Conservation (phyloP, 116 monocot genomes). For the Zostera marina region DNA sequence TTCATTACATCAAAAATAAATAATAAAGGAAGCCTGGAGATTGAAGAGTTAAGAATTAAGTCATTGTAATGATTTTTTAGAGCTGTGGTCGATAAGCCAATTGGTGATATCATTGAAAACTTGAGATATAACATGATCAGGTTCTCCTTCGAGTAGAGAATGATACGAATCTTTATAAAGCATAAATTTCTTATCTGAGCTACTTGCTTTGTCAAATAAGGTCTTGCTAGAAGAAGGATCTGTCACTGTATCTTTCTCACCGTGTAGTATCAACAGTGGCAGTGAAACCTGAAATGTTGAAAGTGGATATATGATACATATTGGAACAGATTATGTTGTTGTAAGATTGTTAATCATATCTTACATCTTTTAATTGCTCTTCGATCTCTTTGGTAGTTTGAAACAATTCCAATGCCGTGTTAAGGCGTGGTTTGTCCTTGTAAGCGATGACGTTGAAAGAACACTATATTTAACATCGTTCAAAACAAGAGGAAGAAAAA, state of each 20-base stretch:
- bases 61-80: background rate
- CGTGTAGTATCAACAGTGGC: constrained; percentile 81
- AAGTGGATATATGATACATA: no score
- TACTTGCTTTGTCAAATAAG: constrained; percentile 69
- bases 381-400: constrained; percentile 70
- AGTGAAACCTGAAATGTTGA: constrained; percentile 63
- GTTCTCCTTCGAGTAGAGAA: constrained; percentile 79
- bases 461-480: constrained; percentile 25
- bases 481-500: background rate
- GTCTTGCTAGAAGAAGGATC: constrained; percentile 80
- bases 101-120: constrained; percentile 61
- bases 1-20: background rate
- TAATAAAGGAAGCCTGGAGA: background rate
- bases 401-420: constrained; percentile 66
- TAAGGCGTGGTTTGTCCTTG: constrained; percentile 69
- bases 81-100: constrained; percentile 46
- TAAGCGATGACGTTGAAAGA: constrained; percentile 74
- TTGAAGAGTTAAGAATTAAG: no score
- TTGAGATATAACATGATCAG: constrained; percentile 59
- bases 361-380: constrained; percentile 47
- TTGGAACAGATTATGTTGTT: background rate
- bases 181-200: constrained; percentile 44
- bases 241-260: constrained; percentile 67
- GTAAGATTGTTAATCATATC: constrained; percentile 2
- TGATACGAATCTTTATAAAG: constrained; percentile 68